phyloP scores from a whole-genome alignment of 1,284 basidiomycete genomes.

The Ustilago tritici region DNA sequence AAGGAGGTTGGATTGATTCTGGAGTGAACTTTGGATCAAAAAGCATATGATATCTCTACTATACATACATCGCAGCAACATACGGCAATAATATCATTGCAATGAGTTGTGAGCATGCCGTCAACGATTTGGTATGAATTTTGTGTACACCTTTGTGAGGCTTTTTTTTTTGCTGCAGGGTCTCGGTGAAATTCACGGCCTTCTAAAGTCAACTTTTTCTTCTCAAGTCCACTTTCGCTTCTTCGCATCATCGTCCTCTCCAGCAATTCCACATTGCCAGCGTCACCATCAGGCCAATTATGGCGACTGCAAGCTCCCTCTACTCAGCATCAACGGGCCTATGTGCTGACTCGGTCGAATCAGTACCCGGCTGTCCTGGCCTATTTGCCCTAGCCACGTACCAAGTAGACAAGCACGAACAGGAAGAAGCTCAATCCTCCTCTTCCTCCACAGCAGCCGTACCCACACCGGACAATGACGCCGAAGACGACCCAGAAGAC shows the following conservation, averaged over 20 bases:
- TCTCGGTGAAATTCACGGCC: conserved; percentile 24
- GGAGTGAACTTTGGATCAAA: background rate
- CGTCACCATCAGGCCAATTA: background rate
- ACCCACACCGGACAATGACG: background rate
- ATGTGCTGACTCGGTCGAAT: conserved; percentile 66
- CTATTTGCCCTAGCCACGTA: conserved; percentile 68
- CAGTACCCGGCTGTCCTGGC: conserved; percentile 45
- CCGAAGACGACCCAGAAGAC: conserved; percentile 19
- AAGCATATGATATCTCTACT: background rate
- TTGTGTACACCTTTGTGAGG: background rate
- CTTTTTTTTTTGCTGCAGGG: conserved; percentile 3
- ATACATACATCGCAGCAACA: background rate
- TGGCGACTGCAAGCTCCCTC: conserved; percentile 30
- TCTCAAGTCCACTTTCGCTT: background rate
- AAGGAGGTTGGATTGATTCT: conserved; percentile 35
- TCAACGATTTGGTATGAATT: background rate
- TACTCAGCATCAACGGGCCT: conserved; percentile 58
- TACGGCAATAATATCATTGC: background rate
- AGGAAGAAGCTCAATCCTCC: conserved; percentile 24
- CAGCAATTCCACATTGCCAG: background rate
- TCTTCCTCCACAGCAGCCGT: conserved; percentile 13
- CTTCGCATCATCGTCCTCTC: background rate
- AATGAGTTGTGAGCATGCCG: background rate
- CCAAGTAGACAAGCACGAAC: conserved; percentile 65
- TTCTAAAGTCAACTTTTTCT: conserved; percentile 7